Base-by-base conservation (phyloP, 768 basidiomycete species). In the Hemileccinum rubropunctum region DNA sequence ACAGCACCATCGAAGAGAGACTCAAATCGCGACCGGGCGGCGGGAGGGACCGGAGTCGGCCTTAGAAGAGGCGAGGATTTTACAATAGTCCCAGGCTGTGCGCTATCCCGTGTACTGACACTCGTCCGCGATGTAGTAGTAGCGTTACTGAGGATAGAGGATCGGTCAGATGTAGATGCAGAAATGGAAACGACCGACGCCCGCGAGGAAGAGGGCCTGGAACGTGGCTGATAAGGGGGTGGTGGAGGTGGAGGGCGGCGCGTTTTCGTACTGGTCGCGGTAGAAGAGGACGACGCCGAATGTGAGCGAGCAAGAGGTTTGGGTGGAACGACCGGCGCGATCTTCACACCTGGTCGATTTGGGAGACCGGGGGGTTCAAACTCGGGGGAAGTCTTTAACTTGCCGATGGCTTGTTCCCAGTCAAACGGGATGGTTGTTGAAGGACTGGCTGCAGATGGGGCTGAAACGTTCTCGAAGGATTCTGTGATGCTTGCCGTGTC, bases 381-480 rank as follows among this genome's bases (percentile, higher is more conserved):
- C 28, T 59, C 58, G 18, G 56, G 50, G 21, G 67, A 58, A 6
- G 59, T 53, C 43, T 67, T 71, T 35, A 67, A 60, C 28, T 68
- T 65, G 43, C 63, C 61, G 53, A 73, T 60, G n/a, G 74, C 71
- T 48, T 66, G 70, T 47, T 79, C 77, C 79, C 81, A 83, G 52
- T 81, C 79, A 23, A 73, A 70, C 17, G 66, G 62, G 26, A 78
- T 70, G 21, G 75, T 71, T 13, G 74, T 73, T 13, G 70, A 70
- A 13, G 84, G 83, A 54, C 82, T 86, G 30, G 73, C 70, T 6
- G 80, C 64, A 14, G 78, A 76, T 7, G 79, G 72, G 4, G 74
- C 68, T 9, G 83, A 81, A 17, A 89, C 76, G 32, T 86, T 76
- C 61, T 89, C 88, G 57, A 82, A 90, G 1, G 86, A 88, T 53